phyloP scores from a whole-genome alignment of 2,329 filamentous ascomycete genomes.

The Lachnellula willkommii region DNA sequence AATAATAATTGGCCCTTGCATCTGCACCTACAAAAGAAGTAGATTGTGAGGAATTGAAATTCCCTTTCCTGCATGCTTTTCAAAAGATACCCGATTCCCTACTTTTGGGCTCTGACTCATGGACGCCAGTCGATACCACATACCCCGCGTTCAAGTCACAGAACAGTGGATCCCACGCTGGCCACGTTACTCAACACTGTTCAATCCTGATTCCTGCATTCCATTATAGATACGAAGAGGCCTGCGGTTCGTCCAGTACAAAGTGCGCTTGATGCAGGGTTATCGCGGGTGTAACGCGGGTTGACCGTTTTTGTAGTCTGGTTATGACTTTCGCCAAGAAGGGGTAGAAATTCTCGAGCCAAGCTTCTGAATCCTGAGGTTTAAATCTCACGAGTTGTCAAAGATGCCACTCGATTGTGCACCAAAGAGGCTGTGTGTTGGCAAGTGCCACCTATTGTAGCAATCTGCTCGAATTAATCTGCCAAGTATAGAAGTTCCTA shows the following conservation, averaged over 20 bases:
- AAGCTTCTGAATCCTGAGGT: background rate
- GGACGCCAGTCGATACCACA: background rate
- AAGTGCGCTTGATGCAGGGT: background rate
- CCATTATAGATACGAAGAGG: background rate
- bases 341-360: background rate
- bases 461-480: background rate
- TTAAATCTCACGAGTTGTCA: background rate
- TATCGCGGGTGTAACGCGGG: background rate
- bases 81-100: background rate
- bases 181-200: conserved; percentile 16
- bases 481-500: background rate
- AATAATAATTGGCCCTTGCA: background rate
- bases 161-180: conserved; percentile 17
- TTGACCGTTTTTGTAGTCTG: background rate
- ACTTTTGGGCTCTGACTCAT: background rate
- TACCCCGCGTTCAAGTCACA: conserved; percentile 18
- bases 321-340: background rate
- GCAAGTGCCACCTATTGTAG: background rate
- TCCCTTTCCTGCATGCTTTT: background rate
- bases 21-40: background rate
- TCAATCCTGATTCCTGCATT: background rate
- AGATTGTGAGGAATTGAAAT: background rate
- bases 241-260: background rate
- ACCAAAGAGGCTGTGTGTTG: background rate
- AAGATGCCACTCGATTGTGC: background rate